These are phyloP conservation scores for Pseudogymnoascus destructans DNA, from an alignment of 2,329 filamentous ascomycete species.

Conservation along the genomic window DNA sequence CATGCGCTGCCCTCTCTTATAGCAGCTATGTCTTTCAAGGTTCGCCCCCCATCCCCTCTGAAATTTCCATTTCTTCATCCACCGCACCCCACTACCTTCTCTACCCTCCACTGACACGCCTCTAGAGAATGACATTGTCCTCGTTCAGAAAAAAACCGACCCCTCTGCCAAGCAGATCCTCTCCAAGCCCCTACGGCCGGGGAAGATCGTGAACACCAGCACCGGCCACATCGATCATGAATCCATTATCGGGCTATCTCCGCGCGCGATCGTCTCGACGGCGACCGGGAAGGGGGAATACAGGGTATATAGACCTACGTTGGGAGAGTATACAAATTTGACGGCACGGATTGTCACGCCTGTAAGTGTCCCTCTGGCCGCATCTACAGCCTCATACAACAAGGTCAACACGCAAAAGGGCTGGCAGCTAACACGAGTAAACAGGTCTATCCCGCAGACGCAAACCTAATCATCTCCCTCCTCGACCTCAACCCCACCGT, in stretches of 20 bases:
- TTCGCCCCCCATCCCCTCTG: not conserved
- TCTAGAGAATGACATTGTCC: constrained; percentile 24
- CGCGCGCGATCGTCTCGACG: constrained; percentile 13
- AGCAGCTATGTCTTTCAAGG: constrained; percentile 4
- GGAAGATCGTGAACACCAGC: constrained; percentile 26
- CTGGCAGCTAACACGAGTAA: constrained; percentile 7
- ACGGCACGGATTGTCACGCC: constrained; percentile 63
- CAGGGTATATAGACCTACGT: constrained; percentile 46
- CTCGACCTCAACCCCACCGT: constrained; percentile 60
- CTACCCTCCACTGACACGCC: not conserved
- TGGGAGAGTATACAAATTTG: constrained; percentile 60
- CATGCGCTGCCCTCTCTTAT: not conserved
- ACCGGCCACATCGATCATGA: constrained; percentile 30
- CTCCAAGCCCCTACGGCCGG: constrained; percentile 30
- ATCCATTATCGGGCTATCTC: constrained; percentile 22
- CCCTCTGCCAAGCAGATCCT: constrained; percentile 22
- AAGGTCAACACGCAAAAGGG: not conserved
- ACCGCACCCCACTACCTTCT: not conserved
- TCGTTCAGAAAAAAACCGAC: constrained; percentile 18
- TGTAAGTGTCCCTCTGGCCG: constrained; percentile 31
- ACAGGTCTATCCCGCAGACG: constrained; percentile 63
- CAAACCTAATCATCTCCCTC: constrained; percentile 60
- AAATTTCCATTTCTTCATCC: not conserved
- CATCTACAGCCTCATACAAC: not conserved
- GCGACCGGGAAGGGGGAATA: constrained; percentile 18